Conservation (phyloP, 106 monocot genomes). For the Iris macrosiphon region DNA sequence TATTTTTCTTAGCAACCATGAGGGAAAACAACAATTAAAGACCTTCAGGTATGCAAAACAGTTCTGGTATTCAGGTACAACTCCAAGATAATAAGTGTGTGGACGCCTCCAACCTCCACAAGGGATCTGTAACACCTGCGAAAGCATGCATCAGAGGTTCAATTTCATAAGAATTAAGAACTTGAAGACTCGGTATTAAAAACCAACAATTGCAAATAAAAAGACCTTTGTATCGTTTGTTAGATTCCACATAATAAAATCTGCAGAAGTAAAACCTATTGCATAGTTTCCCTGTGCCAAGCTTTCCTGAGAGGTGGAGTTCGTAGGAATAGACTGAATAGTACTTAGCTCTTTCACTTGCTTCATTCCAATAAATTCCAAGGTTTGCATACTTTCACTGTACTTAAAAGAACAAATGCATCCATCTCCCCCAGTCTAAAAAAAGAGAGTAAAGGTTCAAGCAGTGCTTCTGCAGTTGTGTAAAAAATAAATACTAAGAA, state of each 20-base stretch:
- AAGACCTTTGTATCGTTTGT: constrained; percentile 73
- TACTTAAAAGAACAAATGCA: constrained; percentile 94
- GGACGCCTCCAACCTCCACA: constrained; percentile 97
- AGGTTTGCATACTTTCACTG: constrained; percentile 13
- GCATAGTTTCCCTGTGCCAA: constrained; percentile 38
- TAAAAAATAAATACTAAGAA: not conserved
- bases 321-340: constrained; percentile 42
- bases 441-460: constrained; percentile 5
- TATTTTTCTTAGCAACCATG: not conserved
- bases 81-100: constrained; percentile 76
- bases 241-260: constrained; percentile 85
- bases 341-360: constrained; percentile 81
- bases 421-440: constrained; percentile 96
- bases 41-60: constrained; percentile 97
- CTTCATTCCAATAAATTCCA: constrained; percentile 89
- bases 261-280: constrained; percentile 79
- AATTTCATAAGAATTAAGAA: constrained; percentile 6
- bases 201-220: not conserved
- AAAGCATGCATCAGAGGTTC: not conserved
- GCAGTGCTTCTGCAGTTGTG: not conserved
- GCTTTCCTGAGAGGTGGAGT: constrained; percentile 11
- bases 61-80: constrained; percentile 59
- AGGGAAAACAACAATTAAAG: not conserved
- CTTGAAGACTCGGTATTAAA: not conserved
- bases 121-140: constrained; percentile 60